Base-by-base conservation (phyloP, 768 basidiomycete genomes). In the Suillus fuscotomentosus region DNA sequence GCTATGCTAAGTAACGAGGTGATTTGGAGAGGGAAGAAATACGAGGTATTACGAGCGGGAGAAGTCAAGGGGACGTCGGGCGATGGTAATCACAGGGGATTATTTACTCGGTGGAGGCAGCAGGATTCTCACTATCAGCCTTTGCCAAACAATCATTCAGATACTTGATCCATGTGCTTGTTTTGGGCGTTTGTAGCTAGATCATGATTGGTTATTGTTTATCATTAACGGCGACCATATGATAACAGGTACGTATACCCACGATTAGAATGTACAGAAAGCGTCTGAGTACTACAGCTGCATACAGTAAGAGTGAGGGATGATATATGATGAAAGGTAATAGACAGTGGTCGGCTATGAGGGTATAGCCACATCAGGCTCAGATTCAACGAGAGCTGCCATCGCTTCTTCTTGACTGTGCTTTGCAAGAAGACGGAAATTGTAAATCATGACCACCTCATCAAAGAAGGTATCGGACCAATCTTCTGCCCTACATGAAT, bases 1-100 rank as follows among this genome's bases (percentile, higher is more conserved):
- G 97, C 92, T 7, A 86, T 99, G 47, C 76, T 89, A 59, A 95
- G 96, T 36, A 82, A 87, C 73, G 86, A 88, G 63, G 93, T 99
- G 39, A 80, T 82, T 1, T 99, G 97, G 97, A 84, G 97, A 72
- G 97, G 96, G 0, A 82, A 78, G 71, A 83, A 75, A 67, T 99
- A 98, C 76, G 81, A 82, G 67, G 84, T 98, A 53, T 74, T 88
- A 65, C 77, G 77, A 42, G 90, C 94, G 69, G 95, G 96, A 54
- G 89, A 90, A 73, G 88, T 87, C 8, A 78, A 75, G 56, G 64
- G 77, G 63, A 78, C 74, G 5, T 67, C 66, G 22, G 60, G 57
- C 39, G 55, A 62, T 36, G 65, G 69, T 39, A 63, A 66, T 48
- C 66, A 69, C 56, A 61, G 67, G 51, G 65, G 68, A 54, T 69